phyloP scores from a whole-genome alignment of 176 grass and related monocot species.

The maize (Zea mays) region Zm-B73-REFERENCE-NAM-5.0 NC_050102.1:123461501-123462000 shows the following conservation, averaged over 20 bases:
- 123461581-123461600: neutral
- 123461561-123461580: neutral
- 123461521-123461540: neutral
- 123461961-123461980: conserved; percentile 29
- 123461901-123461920: neutral
- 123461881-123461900: conserved; percentile 49
- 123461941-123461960: conserved; percentile 17
- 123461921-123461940: neutral
- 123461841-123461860: conserved; percentile 83
- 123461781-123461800: conserved; percentile 93
- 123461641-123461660: neutral
- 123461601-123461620: neutral
- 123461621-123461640: neutral
- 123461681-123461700: conserved; percentile 44
- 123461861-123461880: conserved; percentile 92
- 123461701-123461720: conserved; percentile 64
- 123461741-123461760: conserved; percentile 93
- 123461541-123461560: neutral
- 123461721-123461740: conserved; percentile 93
- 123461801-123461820: conserved; percentile 95
- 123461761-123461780: conserved; percentile 92
- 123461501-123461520: neutral
- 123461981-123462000: conserved; percentile 11
- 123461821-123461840: conserved; percentile 82
- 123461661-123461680: neutral